Evolutionary conservation across 2,329 filamentous ascomycete genomes (phyloP).

Genomic region (Calonectria leucothoes): DNA sequence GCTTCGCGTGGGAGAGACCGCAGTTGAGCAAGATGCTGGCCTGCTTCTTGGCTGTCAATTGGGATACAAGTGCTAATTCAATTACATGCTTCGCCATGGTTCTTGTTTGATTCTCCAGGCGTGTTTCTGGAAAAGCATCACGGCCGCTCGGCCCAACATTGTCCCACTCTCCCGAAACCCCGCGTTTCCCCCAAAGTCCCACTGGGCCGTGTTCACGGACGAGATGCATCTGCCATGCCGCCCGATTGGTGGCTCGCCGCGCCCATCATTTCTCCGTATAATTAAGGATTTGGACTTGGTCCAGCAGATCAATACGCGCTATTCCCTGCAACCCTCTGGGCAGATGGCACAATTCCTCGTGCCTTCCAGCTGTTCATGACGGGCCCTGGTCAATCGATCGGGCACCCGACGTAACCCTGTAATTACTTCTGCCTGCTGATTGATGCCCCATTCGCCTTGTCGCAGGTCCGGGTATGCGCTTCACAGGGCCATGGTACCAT

Average conservation of each 20-base stretch:
- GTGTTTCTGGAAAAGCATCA: not conserved
- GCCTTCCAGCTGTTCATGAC: not conserved
- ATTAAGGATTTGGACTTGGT: not conserved
- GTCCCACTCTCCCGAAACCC: conserved; percentile 14
- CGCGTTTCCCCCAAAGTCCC: conserved; percentile 10
- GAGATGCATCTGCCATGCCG: not conserved
- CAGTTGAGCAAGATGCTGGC: not conserved
- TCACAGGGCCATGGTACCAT: conserved; percentile 16
- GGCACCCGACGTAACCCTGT: conserved; percentile 12
- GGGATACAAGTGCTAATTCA: not conserved
- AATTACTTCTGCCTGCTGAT: conserved; percentile 11
- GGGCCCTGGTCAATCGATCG: conserved; percentile 13
- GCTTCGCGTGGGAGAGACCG: not conserved
- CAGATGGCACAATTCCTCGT: not conserved
- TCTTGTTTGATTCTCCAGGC: not conserved
- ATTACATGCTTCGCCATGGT: not conserved
- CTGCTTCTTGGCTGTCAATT: not conserved
- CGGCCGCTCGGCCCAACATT: conserved; percentile 1
- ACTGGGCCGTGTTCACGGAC: not conserved
- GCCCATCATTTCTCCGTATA: conserved; percentile 13
- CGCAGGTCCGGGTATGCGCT: not conserved
- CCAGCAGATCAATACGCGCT: not conserved
- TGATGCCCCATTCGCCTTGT: not conserved
- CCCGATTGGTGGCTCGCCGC: conserved; percentile 20
- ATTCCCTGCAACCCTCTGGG: conserved; percentile 4